Percentiles rank a stretch among this genome's conserved stretches.
These are phyloP conservation scores for Fallopia convolvulus DNA, from an alignment of 148 eudicot species.

Conservation along the genomic window DNA sequence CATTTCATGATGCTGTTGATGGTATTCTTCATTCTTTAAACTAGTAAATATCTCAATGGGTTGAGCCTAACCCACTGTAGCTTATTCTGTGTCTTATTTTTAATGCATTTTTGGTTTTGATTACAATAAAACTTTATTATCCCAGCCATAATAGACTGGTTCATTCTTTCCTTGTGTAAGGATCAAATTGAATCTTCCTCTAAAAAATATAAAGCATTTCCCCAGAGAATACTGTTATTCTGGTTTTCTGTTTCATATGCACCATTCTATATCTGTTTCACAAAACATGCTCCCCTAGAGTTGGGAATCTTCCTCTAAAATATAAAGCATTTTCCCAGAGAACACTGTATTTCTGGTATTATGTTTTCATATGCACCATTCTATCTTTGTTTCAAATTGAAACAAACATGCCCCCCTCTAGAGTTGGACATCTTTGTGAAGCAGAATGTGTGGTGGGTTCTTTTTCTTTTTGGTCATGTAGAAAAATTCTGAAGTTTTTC, in stretches of 20 bases:
- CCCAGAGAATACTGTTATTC: not conserved
- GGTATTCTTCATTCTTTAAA: conserved; percentile 26
- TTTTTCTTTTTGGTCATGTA: not conserved
- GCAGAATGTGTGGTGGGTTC: not conserved
- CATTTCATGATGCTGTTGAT: conserved; percentile 69
- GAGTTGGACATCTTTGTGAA: not conserved
- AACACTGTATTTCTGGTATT: no score
- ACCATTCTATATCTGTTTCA: not conserved
- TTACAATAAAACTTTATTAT: not conserved
- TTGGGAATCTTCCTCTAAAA: not conserved
- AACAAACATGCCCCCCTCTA: not conserved
- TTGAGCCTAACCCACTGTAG: not conserved
- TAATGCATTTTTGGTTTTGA: not conserved
- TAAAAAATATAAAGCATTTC: not conserved
- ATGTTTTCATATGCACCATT: no score
- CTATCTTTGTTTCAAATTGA: no score
- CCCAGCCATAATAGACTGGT: not conserved
- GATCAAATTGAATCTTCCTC: not conserved
- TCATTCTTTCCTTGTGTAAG: not conserved
- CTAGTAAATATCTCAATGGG: not conserved
- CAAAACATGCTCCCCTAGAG: not conserved
- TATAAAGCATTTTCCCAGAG: no score
- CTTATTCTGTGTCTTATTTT: not conserved
- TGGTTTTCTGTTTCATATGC: not conserved
- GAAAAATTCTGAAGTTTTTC: not conserved